Evolutionary conservation across 164 flowering plant genomes (phyloP).

Genomic region (Nelumbo lutea): DNA sequence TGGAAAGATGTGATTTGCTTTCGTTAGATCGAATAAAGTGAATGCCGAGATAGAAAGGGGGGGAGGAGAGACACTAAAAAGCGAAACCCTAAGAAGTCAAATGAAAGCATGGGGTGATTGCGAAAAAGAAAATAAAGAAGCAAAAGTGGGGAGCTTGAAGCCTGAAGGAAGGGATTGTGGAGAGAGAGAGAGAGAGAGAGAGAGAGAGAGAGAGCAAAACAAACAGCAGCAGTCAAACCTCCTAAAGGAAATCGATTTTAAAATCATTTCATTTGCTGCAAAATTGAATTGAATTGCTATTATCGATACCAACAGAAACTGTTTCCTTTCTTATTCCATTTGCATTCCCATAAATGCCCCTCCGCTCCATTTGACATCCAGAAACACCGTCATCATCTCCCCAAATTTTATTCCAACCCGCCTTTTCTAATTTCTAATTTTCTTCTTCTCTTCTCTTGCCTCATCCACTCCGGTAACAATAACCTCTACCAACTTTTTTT

Average conservation of each 20-base stretch:
- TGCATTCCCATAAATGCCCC: too few species aligned
- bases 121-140: conserved; percentile 12
- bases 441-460: too few species aligned
- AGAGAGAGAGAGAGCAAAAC: conserved; percentile 13
- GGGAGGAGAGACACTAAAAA: conserved; percentile 3
- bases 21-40: not conserved
- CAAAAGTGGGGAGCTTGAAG: not conserved
- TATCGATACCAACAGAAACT: too few species aligned
- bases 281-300: too few species aligned
- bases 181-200: conserved; percentile 13
- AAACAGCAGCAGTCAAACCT: conserved; percentile 58
- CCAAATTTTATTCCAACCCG: too few species aligned
- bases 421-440: too few species aligned
- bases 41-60: not conserved
- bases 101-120: conserved; percentile 29
- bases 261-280: too few species aligned
- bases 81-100: conserved; percentile 26
- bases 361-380: too few species aligned
- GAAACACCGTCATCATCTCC: too few species aligned
- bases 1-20: not conserved
- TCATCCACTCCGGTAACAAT: too few species aligned
- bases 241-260: conserved; percentile 11
- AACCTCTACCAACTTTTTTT: too few species aligned
- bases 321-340: too few species aligned
- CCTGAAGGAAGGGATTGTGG: not conserved